phyloP scores from a whole-genome alignment of 305 asterid genomes.

The Caryopteris hybrid region DNA sequence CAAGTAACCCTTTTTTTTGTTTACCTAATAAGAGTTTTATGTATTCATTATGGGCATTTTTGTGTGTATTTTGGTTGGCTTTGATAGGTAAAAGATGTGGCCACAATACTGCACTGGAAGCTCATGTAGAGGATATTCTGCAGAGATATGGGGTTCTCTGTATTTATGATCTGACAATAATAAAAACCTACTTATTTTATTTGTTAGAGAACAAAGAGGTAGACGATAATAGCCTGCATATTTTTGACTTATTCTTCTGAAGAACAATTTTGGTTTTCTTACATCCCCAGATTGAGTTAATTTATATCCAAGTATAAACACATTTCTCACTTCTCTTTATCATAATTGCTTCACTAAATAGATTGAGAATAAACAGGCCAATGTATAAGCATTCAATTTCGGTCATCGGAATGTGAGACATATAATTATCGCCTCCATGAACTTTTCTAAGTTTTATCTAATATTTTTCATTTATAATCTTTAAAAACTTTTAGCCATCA shows the following conservation, averaged over 20 bases:
- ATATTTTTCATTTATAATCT: no score
- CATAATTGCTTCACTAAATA: neutral
- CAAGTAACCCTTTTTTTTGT: neutral
- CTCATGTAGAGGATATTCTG: conserved; percentile 52
- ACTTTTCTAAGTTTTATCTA: no score
- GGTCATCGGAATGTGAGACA: no score
- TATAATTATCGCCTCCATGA: no score
- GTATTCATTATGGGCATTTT: conserved; percentile 39
- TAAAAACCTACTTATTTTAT: conserved; percentile 5
- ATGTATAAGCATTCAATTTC: neutral
- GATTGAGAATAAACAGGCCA: neutral
- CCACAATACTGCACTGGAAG: conserved; percentile 94
- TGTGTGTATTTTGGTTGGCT: conserved; percentile 28
- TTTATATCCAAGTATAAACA: neutral
- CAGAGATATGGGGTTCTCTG: conserved; percentile 32
- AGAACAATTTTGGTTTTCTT: neutral
- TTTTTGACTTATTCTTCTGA: neutral
- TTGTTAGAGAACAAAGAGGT: neutral
- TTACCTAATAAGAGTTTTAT: conserved; percentile 18
- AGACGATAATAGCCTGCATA: neutral
- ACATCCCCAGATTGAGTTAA: no score
- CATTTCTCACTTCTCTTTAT: neutral
- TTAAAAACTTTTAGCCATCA: no score
- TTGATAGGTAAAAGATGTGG: conserved; percentile 85
- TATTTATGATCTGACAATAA: conserved; percentile 4